These are phyloP conservation scores for Malus hybrid DNA, from an alignment of 331 rosid species.

Conservation along the genomic window DNA sequence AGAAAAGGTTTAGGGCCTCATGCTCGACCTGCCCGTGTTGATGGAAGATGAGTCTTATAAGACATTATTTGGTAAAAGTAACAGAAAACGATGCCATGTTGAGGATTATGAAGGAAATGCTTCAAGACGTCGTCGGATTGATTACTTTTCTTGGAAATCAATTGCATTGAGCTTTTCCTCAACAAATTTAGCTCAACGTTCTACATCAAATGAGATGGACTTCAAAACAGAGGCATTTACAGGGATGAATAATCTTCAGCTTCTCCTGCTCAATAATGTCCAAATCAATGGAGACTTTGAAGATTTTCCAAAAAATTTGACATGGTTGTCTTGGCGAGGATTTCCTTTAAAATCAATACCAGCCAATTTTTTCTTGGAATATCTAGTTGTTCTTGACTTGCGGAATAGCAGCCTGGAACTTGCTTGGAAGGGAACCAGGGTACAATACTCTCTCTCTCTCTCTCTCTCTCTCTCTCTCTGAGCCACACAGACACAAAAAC, in stretches of 20 bases:
- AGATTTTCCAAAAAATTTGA: background rate
- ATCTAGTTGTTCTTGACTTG: background rate
- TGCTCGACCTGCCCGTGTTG: no score
- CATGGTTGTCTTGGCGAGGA: background rate
- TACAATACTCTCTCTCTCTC: background rate
- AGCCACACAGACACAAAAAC: no score
- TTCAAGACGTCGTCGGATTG: background rate
- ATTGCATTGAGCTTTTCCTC: background rate
- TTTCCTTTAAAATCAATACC: background rate
- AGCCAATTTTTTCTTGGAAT: background rate
- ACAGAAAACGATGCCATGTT: background rate
- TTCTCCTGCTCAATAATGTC: background rate
- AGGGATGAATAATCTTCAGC: background rate
- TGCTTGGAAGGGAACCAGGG: constrained; percentile 2
- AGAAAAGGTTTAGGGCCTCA: no score
- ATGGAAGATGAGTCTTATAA: no score
- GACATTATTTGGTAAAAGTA: no score
- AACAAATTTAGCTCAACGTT: background rate
- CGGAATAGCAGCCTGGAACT: background rate
- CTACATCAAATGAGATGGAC: no score
- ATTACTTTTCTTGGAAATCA: background rate
- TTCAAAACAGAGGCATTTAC: background rate
- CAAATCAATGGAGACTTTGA: background rate
- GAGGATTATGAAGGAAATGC: background rate
- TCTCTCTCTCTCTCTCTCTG: background rate